phyloP scores from a whole-genome alignment of 768 basidiomycete species.

The Glaciozyma antarctica region DNA sequence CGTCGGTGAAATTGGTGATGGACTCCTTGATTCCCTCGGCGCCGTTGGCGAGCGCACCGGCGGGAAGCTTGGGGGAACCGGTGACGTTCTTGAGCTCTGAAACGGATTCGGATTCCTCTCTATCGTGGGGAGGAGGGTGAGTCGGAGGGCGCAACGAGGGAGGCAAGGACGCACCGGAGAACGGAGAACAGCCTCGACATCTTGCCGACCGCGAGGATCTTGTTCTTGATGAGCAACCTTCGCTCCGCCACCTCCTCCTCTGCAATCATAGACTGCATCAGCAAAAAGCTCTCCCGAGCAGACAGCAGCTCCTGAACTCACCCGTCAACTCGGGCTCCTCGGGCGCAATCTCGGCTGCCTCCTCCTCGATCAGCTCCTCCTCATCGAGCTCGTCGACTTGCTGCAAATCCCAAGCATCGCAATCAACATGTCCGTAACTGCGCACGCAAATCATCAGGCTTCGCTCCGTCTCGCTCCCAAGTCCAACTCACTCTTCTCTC shows the following conservation, averaged over 20 bases:
- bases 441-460: background rate
- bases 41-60: constrained; percentile 72
- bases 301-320: background rate
- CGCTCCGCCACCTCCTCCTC: constrained; percentile 50
- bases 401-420: constrained; percentile 92
- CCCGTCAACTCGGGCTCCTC: constrained; percentile 27
- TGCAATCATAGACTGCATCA: background rate
- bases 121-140: constrained; percentile 35
- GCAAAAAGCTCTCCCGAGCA: background rate
- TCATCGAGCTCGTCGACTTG: constrained; percentile 93
- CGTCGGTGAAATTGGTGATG: constrained; percentile 87
- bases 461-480: background rate
- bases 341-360: constrained; percentile 18
- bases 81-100: constrained; percentile 90
- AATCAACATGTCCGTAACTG: constrained; percentile 97
- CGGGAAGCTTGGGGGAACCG: constrained; percentile 65
- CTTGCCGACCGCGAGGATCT: constrained; percentile 92
- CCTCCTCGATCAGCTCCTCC: constrained; percentile 46
- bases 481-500: constrained; percentile 75
- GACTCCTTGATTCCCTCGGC: constrained; percentile 91
- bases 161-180: constrained; percentile 58
- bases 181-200: constrained; percentile 95
- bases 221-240: constrained; percentile 89
- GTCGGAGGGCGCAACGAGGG: background rate
- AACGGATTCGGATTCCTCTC: constrained; percentile 95